Evolutionary conservation across 1,284 basidiomycete species (phyloP).

Genomic region (Apiotrichum laibachii): DNA sequence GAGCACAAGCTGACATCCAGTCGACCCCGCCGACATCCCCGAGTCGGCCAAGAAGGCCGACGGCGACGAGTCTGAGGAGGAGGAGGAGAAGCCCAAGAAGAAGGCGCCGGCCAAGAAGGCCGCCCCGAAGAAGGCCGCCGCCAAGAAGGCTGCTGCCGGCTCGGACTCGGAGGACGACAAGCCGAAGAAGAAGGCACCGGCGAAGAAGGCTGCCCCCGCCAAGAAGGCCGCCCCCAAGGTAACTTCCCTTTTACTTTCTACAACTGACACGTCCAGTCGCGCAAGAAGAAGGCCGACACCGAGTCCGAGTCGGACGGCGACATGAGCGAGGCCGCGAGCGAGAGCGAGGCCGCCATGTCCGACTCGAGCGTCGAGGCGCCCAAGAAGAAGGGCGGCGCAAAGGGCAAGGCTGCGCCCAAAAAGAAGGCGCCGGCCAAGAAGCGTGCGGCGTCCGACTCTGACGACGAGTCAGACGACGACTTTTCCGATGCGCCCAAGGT

Average conservation of each 20-base stretch:
- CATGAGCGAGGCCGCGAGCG: neutral
- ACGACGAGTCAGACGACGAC: neutral
- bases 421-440: neutral
- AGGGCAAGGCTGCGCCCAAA: too few species aligned
- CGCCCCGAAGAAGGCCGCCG: neutral
- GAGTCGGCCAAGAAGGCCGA: constrained; percentile 57
- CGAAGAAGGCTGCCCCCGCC: constrained; percentile 3
- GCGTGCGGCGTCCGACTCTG: constrained; percentile 1
- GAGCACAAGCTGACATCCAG: constrained; percentile 33
- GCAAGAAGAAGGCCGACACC: too few species aligned
- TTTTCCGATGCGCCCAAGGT: neutral
- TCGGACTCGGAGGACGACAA: constrained; percentile 21
- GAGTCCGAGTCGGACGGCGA: constrained; percentile 6
- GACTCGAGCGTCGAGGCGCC: constrained; percentile 7
- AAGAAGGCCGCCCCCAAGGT: constrained; percentile 5
- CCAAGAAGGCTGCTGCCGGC: neutral
- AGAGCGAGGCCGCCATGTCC: constrained; percentile 11
- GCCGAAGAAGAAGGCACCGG: constrained; percentile 12
- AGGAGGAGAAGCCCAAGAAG: constrained; percentile 23
- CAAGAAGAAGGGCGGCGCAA: neutral
- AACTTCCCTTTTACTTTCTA: too few species aligned
- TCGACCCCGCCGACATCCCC: constrained; percentile 75
- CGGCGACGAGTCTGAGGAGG: constrained; percentile 16
- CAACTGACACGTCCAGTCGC: neutral
- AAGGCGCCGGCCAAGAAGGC: neutral